Evolutionary conservation across 768 basidiomycete species (phyloP), one percentile per base, ranked within the genome.

Genomic region (Coprinopsis marcescibilis): DNA sequence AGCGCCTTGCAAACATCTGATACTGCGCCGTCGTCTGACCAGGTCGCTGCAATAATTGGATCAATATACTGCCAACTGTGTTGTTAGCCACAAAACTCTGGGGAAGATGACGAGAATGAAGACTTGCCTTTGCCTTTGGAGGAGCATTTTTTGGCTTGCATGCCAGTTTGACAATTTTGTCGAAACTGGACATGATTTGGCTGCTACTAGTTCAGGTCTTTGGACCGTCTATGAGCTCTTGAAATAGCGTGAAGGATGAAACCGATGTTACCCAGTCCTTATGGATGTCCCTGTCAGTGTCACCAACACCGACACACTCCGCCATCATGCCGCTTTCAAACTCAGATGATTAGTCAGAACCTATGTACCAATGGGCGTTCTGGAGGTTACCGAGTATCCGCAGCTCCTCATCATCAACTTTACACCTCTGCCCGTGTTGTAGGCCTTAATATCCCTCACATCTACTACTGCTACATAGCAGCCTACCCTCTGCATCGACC

Each of bases 111-210:
- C 1, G 42, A 24, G 11, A 20, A 25, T 33, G 40, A 19, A 12
- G 25, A 45, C 41, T 32, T 50, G 91, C 94, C 78, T 99, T 99
- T 53, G 91, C 69, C 69, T 99, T 99, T 52, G 96, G 96, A 2
- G 90, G 83, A 2, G 91, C 90, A 37, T 89, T 81, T 71, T 98
- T 98, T 47, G 94, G 90, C 76, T 97, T 97, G 70, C 93, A 97
- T 12, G 95, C 96, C 62, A 90, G 69, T 70, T 95, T 96, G 56
- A 98, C 88, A 60, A 88, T 83, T 75, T 98, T 89, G 72, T 89
- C 87, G 65, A 76, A 87, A 67, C 81, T 83, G 56, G 85, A 83
- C 83, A 85, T 85, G 63, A 34, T 37, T 32, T 20, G 37, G 30
- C 41, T 33, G 36, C 43, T 36, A 44, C 12, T 14, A 4, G 19